Evolutionary conservation across 192 early-diverging fungal genomes (phyloP), one percentile per base, ranked within the genome.

Genomic region (Coemansia sp.): DNA sequence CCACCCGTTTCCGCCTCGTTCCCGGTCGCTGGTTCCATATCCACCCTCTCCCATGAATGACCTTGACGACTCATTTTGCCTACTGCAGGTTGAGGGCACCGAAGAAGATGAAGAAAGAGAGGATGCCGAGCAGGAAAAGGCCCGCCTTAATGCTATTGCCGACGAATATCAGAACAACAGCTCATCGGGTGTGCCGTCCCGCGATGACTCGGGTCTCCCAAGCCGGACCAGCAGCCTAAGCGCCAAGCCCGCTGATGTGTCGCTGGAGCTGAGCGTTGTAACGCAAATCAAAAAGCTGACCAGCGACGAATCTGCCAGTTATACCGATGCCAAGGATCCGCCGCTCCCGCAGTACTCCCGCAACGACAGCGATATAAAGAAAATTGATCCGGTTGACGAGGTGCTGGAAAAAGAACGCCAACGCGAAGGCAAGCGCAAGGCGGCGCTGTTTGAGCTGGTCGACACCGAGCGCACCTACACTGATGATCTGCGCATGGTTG

Each of bases 401-500:
- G 38, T 64, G 20, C 39, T 49, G n/a, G 68, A 80, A 23, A 74
- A 55, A 57, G 71, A 74, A 61, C 71, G 72, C 20, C 68, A 71
- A 51, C 68, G 68, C 35, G 77, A 80, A 49, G 35, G 54, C 24
- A 80, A 80, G 71, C 71, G 77, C 61, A 80, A 80, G 62, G 77
- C 71, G 0, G 77, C 77, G 13, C 62, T 80, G 54, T 80, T 80
- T 56, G 77, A 80, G 61, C 68, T 80, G 22, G 62, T 80, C 20
- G 67, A 73, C 53, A 79, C 76, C 7, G 76, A 79, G 57, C 76
- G 71, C 57, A 65, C 67, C 2, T 79, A 70, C 38, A 79, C 76
- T 14, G 73, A 73, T 19, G 76, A 79, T 39, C 61, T 79, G 63
- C 70, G 76, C 59, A 72, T 79, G 76, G 67, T 79, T n/a, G 76